A percentile compares a stretch with the other conserved stretches of the same genome.
Conservation (phyloP, 805 yeast species). For the Metschnikowia similis region DNA sequence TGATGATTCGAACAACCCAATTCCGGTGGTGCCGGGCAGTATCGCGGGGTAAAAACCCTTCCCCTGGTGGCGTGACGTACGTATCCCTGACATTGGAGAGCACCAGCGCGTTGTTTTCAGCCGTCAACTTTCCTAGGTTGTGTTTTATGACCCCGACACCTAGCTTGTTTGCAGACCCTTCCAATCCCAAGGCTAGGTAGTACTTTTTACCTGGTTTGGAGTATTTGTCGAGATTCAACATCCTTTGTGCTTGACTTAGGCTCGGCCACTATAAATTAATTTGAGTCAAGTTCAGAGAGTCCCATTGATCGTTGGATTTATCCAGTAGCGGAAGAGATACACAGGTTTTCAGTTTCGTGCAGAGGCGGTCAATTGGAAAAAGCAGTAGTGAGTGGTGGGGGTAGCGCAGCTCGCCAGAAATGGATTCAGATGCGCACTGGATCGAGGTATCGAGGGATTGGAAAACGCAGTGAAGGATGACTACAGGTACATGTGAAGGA, state of each 20-base stretch:
- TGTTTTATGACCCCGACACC: constrained; percentile 93
- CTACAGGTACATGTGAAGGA: background rate
- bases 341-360: background rate
- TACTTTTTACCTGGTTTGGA: constrained; percentile 41
- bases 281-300: background rate
- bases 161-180: constrained; percentile 94
- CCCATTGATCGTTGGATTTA: background rate
- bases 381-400: background rate
- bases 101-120: constrained; percentile 63
- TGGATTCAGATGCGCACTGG: background rate
- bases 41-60: constrained; percentile 94
- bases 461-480: background rate
- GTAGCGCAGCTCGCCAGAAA: background rate
- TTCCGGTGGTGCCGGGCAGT: constrained; percentile 95
- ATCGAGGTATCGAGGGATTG: background rate
- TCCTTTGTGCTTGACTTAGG: background rate
- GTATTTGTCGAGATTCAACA: constrained; percentile 42
- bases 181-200: constrained; percentile 83
- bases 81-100: constrained; percentile 93
- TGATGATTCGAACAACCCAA: constrained; percentile 83
- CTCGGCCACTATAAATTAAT: background rate
- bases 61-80: constrained; percentile 95
- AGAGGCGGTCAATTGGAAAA: background rate
- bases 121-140: constrained; percentile 51
- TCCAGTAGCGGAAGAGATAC: background rate